Evolutionary conservation across 2,329 filamentous ascomycete species (phyloP), one percentile per base, ranked within the genome.

Genomic region (Pseudogymnoascus sp.): DNA sequence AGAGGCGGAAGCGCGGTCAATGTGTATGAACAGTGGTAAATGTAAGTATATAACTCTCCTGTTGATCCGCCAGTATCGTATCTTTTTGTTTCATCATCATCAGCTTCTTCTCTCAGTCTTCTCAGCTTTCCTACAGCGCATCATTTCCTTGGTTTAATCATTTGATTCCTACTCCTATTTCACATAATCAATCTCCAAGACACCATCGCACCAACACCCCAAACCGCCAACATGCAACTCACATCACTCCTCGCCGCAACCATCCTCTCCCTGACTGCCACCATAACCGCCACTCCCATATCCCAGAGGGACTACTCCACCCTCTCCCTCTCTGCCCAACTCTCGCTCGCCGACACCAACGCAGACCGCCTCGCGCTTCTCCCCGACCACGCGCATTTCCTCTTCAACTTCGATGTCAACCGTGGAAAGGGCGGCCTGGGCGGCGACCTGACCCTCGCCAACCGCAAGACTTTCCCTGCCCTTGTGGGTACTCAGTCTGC

Each of bases 401-500:
- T 80, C 69, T 82, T 80, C 71, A 74, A 80, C 71, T 82, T 82
- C 73, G 74, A 74, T 68, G 66, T 67, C 61, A 70, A 70, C 63
- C 61, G 58, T n/a, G 64, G 73, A 71, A 68, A 73, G 66, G 66
- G 63, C 12, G 75, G 78, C 63, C 71, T 73, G 48, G 81, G 80
- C 39, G 81, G 81, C 41, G 75, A 80, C 67, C 74, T 83, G 64
- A 72, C 81, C 38, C 74, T 77, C 17, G 80, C 82, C 48, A 82
- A 84, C 74, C 77, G 81, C 69, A 79, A 80, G 72, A 79, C 77
- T 36, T 85, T 84, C 72, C 82, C 83, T 2, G 80, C 81, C 27
- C 78, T 85, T 17, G 79, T 82, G 17, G 77, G 79, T 58, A 81
- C 80, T 3, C 77, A 77, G 17, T 72, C 79, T 36, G 77, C 76